phyloP scores from a whole-genome alignment of 257 asterid genomes.

The Penstemon barbatus region DNA sequence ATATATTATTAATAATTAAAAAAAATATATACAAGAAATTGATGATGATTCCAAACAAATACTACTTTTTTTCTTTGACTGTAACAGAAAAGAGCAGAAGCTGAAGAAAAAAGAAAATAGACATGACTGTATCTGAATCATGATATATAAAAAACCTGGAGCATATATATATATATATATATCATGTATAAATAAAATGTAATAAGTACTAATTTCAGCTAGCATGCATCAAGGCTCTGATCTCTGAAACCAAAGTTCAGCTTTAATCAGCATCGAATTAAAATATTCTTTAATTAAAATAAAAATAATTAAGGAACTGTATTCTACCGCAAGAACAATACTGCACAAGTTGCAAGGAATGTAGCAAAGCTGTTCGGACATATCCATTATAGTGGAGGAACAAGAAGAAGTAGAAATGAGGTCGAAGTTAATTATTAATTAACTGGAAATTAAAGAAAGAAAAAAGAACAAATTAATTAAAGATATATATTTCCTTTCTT shows the following conservation, averaged over 20 bases:
- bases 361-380: constrained; percentile 75
- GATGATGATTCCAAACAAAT: constrained; percentile 20
- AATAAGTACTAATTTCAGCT: neutral
- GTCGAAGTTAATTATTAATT: too few relatives aligned
- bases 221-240: neutral
- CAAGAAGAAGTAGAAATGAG: constrained; percentile 13
- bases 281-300: neutral
- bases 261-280: neutral
- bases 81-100: constrained; percentile 32
- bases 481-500: constrained; percentile 22
- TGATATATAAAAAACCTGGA: constrained; percentile 3
- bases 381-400: constrained; percentile 37
- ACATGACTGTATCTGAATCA: constrained; percentile 45
- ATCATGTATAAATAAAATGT: constrained; percentile 21
- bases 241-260: too few relatives aligned
- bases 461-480: neutral
- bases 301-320: constrained; percentile 16
- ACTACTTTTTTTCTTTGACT: constrained; percentile 49
- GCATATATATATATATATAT: constrained; percentile 1
- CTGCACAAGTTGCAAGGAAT: constrained; percentile 93
- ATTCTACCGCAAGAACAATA: constrained; percentile 84
- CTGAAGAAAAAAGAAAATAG: constrained; percentile 39
- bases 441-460: neutral
- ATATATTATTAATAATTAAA: constrained; percentile 15
- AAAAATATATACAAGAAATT: neutral